These are phyloP conservation scores for Eucalyptus curtisii DNA, from an alignment of 345 rosid genomes.

Conservation along the genomic window DNA sequence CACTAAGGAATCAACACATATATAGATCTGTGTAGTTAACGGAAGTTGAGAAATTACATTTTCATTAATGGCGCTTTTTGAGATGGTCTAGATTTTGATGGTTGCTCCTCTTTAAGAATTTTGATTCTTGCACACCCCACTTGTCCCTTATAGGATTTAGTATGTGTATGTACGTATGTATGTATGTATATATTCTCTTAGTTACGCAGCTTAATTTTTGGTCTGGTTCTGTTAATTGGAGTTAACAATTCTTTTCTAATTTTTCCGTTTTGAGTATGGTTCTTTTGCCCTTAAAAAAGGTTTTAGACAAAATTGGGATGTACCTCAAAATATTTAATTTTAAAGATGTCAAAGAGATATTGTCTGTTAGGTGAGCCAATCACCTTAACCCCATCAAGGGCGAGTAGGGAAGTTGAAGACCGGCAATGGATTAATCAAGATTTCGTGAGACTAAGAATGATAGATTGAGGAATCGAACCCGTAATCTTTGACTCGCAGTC, in stretches of 20 bases:
- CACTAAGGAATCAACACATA: accelerated
- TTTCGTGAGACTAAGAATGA: accelerated
- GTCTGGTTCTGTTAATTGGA: neutral
- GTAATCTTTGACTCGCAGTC: neutral
- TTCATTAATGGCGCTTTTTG: neutral
- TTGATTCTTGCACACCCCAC: neutral
- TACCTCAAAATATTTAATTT: neutral
- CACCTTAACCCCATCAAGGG: neutral
- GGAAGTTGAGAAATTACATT: neutral
- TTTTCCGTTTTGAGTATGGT: neutral
- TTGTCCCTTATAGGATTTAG: neutral
- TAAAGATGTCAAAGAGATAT: neutral
- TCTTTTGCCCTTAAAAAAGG: accelerated
- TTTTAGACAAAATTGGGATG: neutral
- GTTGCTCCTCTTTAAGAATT: neutral
- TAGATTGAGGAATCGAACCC: neutral
- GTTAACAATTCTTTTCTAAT: neutral
- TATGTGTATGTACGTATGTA: accelerated
- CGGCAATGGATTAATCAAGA: neutral
- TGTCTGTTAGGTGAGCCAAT: neutral
- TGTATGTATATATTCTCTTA: neutral
- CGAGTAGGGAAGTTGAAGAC: neutral
- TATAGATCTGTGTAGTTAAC: neutral
- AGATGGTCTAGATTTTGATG: neutral
- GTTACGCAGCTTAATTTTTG: neutral